Evolutionary conservation across 1,284 basidiomycete species (phyloP), one percentile per base, ranked within the genome.

Genomic region (Cryptococcus sp.): DNA sequence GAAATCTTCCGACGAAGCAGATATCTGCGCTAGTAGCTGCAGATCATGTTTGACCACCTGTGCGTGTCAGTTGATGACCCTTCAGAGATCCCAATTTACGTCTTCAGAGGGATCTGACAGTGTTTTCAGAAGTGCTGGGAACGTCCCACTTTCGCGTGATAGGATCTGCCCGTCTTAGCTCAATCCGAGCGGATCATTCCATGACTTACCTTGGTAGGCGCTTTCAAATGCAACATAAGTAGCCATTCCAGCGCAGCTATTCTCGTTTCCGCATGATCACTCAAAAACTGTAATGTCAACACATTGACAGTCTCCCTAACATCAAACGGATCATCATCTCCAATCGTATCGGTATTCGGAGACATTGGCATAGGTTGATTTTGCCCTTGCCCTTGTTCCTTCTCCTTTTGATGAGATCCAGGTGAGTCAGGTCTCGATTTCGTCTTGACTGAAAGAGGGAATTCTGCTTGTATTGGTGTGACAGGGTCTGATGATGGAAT

Each of bases 161-260:
- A 98, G 79, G 59, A 97, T 95, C 90, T 92, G 58, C 3, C 15
- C 41, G n/a, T 46, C 4, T 36, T 36, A 47, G 47, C 41, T 37
- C 23, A 15, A 30, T 14, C 4, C 36, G 44, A 4, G 0, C 13
- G 59, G 3, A 42, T 10, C 34, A 37, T 50, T 44, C 36, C 30
- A 36, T 15, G 43, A 53, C 73, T 43, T 59, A 87, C 90, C 83
- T 95, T 96, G 76, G 87, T 89, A 0, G 96, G 96, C 15, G 91
- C 90, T 72, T 98, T 98, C 71, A 93, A 88, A 77, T 99, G 96
- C 52, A 99, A 79, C 96, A 99, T 99, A 50, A 97, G 86, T 35
- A 99, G 80, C 96, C 96, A 99, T 77, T 96, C 93, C 62, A 99
- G 79, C 3, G 95, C 93, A 31, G 92, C 90, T 5, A 98, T 90